Evolutionary conservation across 2,329 filamentous ascomycete genomes (phyloP).

Genomic region (Colletotrichum trifolii): DNA sequence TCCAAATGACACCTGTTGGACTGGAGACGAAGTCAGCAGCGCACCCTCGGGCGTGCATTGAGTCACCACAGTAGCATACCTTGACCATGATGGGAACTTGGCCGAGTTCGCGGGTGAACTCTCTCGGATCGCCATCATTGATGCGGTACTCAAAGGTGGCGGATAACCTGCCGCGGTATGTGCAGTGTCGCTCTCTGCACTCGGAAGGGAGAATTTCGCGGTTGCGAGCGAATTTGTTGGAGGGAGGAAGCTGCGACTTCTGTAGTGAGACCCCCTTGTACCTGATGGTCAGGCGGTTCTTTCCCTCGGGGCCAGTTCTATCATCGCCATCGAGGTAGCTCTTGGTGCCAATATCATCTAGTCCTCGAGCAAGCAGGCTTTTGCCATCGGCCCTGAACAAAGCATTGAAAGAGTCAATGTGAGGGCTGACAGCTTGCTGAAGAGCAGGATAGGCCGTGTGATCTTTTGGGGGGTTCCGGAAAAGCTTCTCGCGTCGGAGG

Average conservation of each 20-base stretch:
- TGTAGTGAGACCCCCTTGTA: constrained; percentile 86
- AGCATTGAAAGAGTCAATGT: constrained; percentile 95
- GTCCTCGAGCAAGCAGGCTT: constrained; percentile 73
- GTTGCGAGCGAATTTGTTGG: constrained; percentile 86
- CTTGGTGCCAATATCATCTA: constrained; percentile 92
- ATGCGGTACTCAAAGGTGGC: constrained; percentile 86
- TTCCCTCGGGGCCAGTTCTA: constrained; percentile 64
- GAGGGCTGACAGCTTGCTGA: constrained; percentile 86
- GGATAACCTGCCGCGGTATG: constrained; percentile 88
- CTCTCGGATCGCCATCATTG: constrained; percentile 86
- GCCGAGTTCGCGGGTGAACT: constrained; percentile 86
- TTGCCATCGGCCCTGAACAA: constrained; percentile 79
- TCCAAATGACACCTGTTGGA: constrained; percentile 93
- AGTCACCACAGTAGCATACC: constrained; percentile 60
- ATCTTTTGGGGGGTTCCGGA: constrained; percentile 88
- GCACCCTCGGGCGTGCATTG: constrained; percentile 18
- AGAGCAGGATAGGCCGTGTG: constrained; percentile 89
- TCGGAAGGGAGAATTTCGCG: constrained; percentile 91
- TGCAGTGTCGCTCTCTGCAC: constrained; percentile 91
- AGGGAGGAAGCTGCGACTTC: constrained; percentile 80
- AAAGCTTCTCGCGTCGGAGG: constrained; percentile 86
- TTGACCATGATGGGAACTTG: constrained; percentile 94
- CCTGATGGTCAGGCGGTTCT: constrained; percentile 81
- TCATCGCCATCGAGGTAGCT: constrained; percentile 86
- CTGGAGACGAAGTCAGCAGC: constrained; percentile 54